Evolutionary conservation across 805 yeast species (phyloP), one percentile per base, ranked within the genome.

Genomic region (Wickerhamiella hasegawae): DNA sequence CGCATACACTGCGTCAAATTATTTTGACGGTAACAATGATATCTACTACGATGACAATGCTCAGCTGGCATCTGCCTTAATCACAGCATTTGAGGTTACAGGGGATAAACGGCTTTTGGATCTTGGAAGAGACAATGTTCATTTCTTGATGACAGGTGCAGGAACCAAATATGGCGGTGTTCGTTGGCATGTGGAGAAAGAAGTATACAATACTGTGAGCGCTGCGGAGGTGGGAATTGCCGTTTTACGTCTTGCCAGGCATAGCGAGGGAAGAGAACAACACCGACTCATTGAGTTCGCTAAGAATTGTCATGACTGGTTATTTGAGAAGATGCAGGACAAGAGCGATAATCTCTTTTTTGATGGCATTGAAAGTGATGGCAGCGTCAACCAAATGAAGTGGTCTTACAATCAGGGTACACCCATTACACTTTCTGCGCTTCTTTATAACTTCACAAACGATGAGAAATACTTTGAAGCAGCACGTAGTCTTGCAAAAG

Each of bases 21-120:
- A 73, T 47, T 60, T 60, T 35, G 66, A 67, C 17, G 73, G 68
- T 31, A 76, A 75, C 51, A 57, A 58, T 34, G 83, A 76, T 50
- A 70, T 76, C 28, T 75, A 76, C 52, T 72, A 72, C 42, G 83
- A 76, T 47, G 85, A 76, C 47, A 78, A 76, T 49, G 85, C 84
- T 2, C 85, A 76, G 50, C 71, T 76, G 11, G 76, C 78, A 12
- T 62, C 73, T 45, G 76, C 75, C 3, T 59, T 73, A 44, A 57
- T 77, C 38, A 65, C 73, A 3, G 79, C 80, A 2, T 76, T 71
- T 47, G 83, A 75, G 47, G 80, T 72, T 18, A 73, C 82, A 1
- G 68, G 67, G 1, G 68, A 74, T 41, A 57, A 57, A 44, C 57
- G 58, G 31, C 71, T 61, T 47, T 57, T 76, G 40, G 71, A 67